Base-by-base conservation (phyloP, 2,329 filamentous ascomycete species). In the Aspergillus fumigatiaffinis region DNA sequence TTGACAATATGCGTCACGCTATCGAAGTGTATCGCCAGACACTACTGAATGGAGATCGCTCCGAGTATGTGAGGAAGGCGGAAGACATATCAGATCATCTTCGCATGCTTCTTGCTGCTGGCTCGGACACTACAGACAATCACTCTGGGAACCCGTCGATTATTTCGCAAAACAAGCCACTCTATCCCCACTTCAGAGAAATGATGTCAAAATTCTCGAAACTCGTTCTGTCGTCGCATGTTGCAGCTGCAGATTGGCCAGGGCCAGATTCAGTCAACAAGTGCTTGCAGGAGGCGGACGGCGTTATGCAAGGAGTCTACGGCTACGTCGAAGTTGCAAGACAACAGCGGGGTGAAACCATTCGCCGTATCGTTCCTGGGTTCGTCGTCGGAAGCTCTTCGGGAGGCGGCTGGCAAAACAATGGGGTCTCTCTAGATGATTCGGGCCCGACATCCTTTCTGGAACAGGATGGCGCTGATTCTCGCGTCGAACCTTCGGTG, bases 191-290 rank as follows among this genome's bases (percentile, higher is more conserved):
- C 75, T 99, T 99, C 76, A 84, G 94, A 54, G 94, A 97, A 71
- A 97, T 97, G 87, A 99, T 99, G 94, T 97, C 94, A 48, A 92
- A 96, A 67, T 99, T 99, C 73, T 97, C 94, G n/a, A 99, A 99
- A 74, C 82, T 99, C 9, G 94, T 99, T 48, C 87, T 99, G 51
- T 99, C 94, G 2, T 97, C 94, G 14, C 94, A 99, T 71, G 97
- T 99, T 71, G 94, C 94, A 42, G 92, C 93, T 5, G 91, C 93
- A 35, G 94, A 99, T 76, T 97, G 92, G 86, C 92, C 93, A 8
- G 92, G 93, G 54, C 87, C 91, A 17, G 94, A 99, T 74, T 95
- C 93, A 0, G 90, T 93, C 60, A 88, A 94, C 54, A 99, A 99
- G 73, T 99, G 94, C 69, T 77, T 97, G 63, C 91, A 95, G 71